phyloP scores from a whole-genome alignment of 176 grass and related monocot species.

The Neostapfia colusana region DNA sequence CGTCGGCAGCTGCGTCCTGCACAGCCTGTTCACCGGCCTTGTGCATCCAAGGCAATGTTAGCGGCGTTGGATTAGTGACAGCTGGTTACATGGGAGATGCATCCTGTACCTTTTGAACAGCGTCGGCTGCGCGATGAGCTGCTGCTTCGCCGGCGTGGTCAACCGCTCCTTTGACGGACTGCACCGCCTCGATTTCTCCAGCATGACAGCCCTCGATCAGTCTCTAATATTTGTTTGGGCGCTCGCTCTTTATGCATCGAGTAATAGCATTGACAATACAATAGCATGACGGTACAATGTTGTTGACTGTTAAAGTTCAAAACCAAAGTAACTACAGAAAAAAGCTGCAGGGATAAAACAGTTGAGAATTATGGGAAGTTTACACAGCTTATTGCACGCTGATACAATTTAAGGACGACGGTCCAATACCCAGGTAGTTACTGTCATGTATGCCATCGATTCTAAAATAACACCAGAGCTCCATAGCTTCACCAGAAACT shows the following conservation, averaged over 20 bases:
- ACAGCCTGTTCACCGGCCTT: slow-evolving; percentile 15
- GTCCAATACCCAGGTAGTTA: slow-evolving; percentile 7
- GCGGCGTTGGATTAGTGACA: not conserved
- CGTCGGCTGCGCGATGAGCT: slow-evolving; percentile 30
- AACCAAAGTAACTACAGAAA: not conserved
- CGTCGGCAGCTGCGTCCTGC: slow-evolving; percentile 5
- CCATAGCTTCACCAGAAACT: not conserved
- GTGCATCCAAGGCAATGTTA: not conserved
- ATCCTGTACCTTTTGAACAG: slow-evolving; percentile 24
- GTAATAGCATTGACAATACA: not conserved
- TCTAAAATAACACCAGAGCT: not conserved
- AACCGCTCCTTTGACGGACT: slow-evolving; percentile 3
- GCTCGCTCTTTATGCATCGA: not conserved
- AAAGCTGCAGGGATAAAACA: not conserved
- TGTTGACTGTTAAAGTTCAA: no score
- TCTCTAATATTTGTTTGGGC: slow-evolving; percentile 14
- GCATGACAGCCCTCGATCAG: not conserved
- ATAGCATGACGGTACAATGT: not conserved
- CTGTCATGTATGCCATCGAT: not conserved
- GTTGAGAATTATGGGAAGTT: not conserved
- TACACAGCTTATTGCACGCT: not conserved
- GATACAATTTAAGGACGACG: not conserved
- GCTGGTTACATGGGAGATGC: no score
- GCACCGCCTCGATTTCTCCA: not conserved
- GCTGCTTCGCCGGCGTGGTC: slow-evolving; percentile 27